Conservation (phyloP, 2,329 filamentous ascomycete genomes). For the Hypoxylon sp. region DNA sequence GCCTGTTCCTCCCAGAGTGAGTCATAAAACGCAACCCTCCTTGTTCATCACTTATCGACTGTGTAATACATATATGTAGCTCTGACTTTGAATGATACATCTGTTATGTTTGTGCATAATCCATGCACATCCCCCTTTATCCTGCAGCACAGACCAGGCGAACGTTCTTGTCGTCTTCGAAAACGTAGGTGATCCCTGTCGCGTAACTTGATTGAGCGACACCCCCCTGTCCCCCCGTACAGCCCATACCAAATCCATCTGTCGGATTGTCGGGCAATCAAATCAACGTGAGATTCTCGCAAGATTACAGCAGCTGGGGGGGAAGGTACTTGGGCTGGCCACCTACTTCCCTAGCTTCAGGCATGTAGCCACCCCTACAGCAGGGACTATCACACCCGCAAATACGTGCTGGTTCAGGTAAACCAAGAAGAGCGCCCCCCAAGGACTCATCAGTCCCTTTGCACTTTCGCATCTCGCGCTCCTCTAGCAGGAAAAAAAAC, state of each 20-base stretch:
- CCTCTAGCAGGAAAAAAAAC: conserved; percentile 22
- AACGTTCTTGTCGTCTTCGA: conserved; percentile 2
- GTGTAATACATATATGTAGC: not conserved
- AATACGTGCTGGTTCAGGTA: conserved; percentile 19
- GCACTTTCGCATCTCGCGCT: conserved; percentile 21
- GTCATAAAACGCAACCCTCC: conserved; percentile 21
- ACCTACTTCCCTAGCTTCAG: conserved; percentile 14
- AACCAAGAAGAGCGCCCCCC: conserved; percentile 14
- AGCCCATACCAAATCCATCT: conserved; percentile 24
- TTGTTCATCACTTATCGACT: not conserved
- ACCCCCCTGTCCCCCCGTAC: conserved; percentile 22
- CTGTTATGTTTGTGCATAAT: conserved; percentile 9
- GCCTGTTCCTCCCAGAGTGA: conserved; percentile 16
- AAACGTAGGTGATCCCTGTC: conserved; percentile 7
- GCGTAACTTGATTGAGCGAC: conserved; percentile 14
- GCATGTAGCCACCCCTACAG: conserved; percentile 23
- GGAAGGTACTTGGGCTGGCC: conserved; percentile 12
- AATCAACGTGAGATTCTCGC: conserved; percentile 19
- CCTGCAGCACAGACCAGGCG: conserved; percentile 24
- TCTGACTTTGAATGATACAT: not conserved
- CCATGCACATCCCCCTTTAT: conserved; percentile 24
- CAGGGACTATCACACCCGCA: conserved; percentile 20
- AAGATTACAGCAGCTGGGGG: not conserved
- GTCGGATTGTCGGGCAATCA: conserved; percentile 28
- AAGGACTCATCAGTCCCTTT: conserved; percentile 17